Conservation (phyloP, 2,329 filamentous ascomycete genomes). For the Fusarium euwallaceae region DNA sequence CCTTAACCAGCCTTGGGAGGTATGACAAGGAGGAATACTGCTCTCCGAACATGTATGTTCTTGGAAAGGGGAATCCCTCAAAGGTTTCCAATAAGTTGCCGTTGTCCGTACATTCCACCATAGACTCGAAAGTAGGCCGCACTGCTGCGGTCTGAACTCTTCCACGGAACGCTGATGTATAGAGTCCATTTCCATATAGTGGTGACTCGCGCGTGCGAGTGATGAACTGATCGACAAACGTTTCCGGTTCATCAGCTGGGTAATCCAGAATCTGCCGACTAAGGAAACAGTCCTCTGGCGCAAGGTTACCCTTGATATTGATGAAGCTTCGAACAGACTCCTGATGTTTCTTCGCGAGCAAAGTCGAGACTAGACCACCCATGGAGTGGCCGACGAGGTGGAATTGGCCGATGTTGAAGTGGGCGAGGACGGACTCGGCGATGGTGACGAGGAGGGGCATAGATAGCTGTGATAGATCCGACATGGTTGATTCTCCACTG, state of each 20-base stretch:
- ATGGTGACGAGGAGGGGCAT: background rate
- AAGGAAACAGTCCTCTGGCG: background rate
- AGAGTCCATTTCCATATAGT: background rate
- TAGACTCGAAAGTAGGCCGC: background rate
- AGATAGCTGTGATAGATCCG: background rate
- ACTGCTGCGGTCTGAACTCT: background rate
- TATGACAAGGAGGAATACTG: background rate
- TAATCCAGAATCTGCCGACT: background rate
- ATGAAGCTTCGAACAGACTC: background rate
- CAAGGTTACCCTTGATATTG: background rate
- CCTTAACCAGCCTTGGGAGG: background rate
- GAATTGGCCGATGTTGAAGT: background rate
- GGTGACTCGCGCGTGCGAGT: background rate
- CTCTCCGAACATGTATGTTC: background rate
- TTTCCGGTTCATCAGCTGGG: background rate
- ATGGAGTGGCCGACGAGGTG: conserved; percentile 2
- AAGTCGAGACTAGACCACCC: background rate
- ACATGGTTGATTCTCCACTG: conserved; percentile 1
- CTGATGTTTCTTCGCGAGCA: background rate
- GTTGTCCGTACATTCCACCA: background rate
- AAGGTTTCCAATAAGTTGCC: background rate
- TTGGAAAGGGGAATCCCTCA: background rate
- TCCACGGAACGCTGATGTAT: background rate
- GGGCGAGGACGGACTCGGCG: background rate
- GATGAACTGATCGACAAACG: background rate